Percentiles rank a stretch among this genome's conserved stretches.
Conservation (phyloP, 163 green algal species). For the Picocystis sp. region DNA sequence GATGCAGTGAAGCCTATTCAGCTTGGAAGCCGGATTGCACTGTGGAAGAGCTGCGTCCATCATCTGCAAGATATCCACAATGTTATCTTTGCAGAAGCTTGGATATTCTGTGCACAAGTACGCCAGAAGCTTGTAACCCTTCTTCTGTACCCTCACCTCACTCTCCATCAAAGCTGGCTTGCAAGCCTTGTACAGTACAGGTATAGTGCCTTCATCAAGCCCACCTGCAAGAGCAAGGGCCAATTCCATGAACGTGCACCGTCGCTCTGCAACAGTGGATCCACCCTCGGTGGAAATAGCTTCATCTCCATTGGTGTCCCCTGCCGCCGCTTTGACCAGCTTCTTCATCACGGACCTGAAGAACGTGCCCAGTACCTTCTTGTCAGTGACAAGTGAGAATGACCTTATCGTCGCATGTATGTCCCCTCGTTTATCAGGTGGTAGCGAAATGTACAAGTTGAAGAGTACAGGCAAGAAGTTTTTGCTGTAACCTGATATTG, state of each 20-base stretch:
- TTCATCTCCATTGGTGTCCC: background rate
- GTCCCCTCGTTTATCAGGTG: slow-evolving; percentile 23
- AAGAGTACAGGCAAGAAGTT: slow-evolving; percentile 58
- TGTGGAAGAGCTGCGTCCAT: background rate
- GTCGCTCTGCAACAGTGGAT: slow-evolving; percentile 19
- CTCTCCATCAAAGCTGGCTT: slow-evolving; percentile 1
- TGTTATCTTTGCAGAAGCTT: slow-evolving; percentile 16
- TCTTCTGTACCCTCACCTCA: slow-evolving; percentile 71
- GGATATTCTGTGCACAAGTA: slow-evolving; percentile 38
- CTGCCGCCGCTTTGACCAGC: slow-evolving; percentile 26
- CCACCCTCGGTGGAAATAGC: slow-evolving; percentile 11
- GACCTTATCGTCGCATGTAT: slow-evolving; percentile 38
- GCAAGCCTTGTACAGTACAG: slow-evolving; percentile 41
- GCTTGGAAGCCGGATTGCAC: slow-evolving; percentile 1
- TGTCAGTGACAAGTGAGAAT: slow-evolving; percentile 37
- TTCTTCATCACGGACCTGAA: slow-evolving; percentile 50
- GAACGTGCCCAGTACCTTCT: slow-evolving; percentile 23
- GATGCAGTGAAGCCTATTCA: slow-evolving; percentile 1
- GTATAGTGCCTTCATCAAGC: slow-evolving; percentile 35
- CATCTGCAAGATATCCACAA: background rate
- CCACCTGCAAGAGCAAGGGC: slow-evolving; percentile 45
- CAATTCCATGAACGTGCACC: slow-evolving; percentile 64
- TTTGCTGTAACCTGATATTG: slow-evolving; percentile 29
- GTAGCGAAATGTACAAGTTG: slow-evolving; percentile 27
- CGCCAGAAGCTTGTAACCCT: slow-evolving; percentile 70